phyloP scores from a whole-genome alignment of 345 rosid genomes.

The Salix exigua region DNA sequence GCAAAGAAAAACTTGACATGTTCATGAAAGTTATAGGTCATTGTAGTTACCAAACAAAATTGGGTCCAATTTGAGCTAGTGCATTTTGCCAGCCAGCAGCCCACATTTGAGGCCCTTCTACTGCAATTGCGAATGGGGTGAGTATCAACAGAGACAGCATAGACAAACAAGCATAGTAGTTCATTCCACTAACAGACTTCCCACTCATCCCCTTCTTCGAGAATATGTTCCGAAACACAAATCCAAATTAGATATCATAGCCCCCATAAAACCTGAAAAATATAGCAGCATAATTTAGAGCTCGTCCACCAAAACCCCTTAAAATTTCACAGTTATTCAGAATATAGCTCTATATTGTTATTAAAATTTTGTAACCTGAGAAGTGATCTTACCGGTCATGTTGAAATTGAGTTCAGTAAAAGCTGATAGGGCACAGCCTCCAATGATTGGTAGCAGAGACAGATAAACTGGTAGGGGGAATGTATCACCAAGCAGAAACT shows the following conservation, averaged over 20 bases:
- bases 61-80: constrained; percentile 71
- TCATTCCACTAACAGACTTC: constrained; percentile 91
- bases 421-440: constrained; percentile 94
- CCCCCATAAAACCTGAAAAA: constrained; percentile 89
- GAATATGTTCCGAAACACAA: constrained; percentile 87
- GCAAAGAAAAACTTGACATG: neutral
- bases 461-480: constrained; percentile 73
- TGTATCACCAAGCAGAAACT: constrained; percentile 67
- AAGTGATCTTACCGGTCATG: constrained; percentile 60
- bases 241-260: constrained; percentile 90
- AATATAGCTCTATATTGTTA: neutral
- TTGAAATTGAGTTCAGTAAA: constrained; percentile 90
- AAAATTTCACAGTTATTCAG: neutral
- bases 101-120: constrained; percentile 95
- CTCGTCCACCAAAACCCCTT: neutral
- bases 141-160: constrained; percentile 76
- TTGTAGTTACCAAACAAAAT: constrained; percentile 65
- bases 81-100: constrained; percentile 84
- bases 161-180: constrained; percentile 89
- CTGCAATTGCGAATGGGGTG: constrained; percentile 88
- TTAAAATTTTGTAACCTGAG: neutral
- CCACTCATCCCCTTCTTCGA: constrained; percentile 98
- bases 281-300: constrained; percentile 12
- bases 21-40: neutral
- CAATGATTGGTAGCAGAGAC: constrained; percentile 82